Base-by-base conservation (phyloP, 1,139 yeast genomes). In the Hemisphaericaspora xylofermentans region DNA sequence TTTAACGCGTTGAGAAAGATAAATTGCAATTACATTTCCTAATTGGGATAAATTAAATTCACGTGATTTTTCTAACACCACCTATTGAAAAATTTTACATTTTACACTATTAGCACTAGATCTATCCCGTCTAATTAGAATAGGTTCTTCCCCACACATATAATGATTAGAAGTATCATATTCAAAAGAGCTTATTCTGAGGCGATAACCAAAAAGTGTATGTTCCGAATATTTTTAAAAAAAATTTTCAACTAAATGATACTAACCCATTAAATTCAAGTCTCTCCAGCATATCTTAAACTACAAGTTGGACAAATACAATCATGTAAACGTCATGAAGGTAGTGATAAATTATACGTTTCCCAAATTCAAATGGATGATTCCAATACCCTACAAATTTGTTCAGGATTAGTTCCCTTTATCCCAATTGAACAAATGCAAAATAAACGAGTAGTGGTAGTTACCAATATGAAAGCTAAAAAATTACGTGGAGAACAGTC, bases 391-490 rank as follows among this genome's bases (percentile, higher is more conserved):
- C 36, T 74, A 6, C 80, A 76, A 39, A 79, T 80, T 0, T 77
- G 82, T 48, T 77, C 82, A 30, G 86, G 85, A 3, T 72, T 91
- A 53, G 96, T 87, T 42, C 82, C 83, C 51, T 78, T 81, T 64
- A 74, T 85, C 53, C 81, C 94, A 19, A 61, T 88, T 46, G 95
- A 88, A 58, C 85, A 82, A 40, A 82, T 91, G 93, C 88, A 84
- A 66, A 76, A 84, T 60, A 81, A 94, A 56, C 72, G 76, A 46
- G 95, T 91, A 40, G 85, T 89, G 35, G 85, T 84, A 38, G 86
- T 89, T 50, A 88, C 95, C 50, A 88, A 88, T 70, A 76, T 89
- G 67, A 89, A 88, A 69, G 95, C 96, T 9, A 95, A 87, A 36
- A 84, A 80, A 57, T 87, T 91, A 95, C 80, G 97, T 63, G 85